A percentile compares a stretch with the other conserved stretches of the same genome.
phyloP scores from a whole-genome alignment of 2,329 filamentous ascomycete species.

The Sclerotinia borealis region DNA sequence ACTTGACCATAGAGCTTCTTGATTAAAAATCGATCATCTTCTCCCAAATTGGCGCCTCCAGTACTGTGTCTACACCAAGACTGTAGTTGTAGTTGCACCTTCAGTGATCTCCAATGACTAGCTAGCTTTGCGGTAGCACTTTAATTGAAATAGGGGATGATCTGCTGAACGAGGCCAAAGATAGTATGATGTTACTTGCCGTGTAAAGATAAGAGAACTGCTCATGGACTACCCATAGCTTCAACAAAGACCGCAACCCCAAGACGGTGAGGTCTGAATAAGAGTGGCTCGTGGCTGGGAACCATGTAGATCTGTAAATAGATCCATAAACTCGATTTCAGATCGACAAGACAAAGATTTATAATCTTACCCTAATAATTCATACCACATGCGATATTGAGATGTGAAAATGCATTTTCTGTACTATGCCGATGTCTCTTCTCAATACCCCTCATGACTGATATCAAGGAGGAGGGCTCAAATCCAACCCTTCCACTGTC shows the following conservation, averaged over 20 bases:
- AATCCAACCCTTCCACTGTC: constrained; percentile 51
- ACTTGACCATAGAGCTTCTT: too few relatives aligned
- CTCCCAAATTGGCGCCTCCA: constrained; percentile 25
- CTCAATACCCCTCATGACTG: background rate
- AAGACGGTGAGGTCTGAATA: background rate
- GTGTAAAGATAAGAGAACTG: background rate
- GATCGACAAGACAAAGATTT: background rate
- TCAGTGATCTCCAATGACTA: background rate
- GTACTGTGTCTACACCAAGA: constrained; percentile 26
- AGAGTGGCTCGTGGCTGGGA: background rate
- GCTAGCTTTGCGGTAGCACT: background rate
- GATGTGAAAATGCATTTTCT: background rate
- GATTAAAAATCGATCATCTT: constrained; percentile 27
- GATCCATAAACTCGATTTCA: background rate
- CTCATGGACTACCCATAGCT: background rate
- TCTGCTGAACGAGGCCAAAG: background rate
- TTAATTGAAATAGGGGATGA: background rate
- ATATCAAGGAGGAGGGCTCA: constrained; percentile 41
- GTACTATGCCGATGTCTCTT: background rate
- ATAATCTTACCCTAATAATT: background rate
- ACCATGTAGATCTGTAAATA: background rate
- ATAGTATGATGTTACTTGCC: background rate
- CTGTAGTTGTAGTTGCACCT: background rate
- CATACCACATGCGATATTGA: background rate
- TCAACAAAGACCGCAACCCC: background rate